Base-by-base conservation (phyloP, 768 basidiomycete genomes). In the Mrakia blollopis region DNA sequence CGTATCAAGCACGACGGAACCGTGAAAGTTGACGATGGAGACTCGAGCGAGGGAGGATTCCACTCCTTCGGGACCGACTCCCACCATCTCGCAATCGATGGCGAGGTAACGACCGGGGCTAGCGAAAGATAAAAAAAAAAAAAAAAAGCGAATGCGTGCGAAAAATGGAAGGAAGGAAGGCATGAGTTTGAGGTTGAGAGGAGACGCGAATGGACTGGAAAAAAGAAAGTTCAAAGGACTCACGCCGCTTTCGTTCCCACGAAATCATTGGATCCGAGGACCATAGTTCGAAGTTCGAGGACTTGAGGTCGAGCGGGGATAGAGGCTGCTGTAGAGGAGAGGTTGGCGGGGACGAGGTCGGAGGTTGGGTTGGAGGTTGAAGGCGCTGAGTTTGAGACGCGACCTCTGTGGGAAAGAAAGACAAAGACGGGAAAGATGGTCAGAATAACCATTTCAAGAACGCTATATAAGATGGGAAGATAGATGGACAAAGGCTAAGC, bases 41-140 rank as follows among this genome's bases (percentile, higher is more conserved):
- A 96, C 92, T 44, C 95, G 89, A 1, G 94, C 95, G 21, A 97
- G 87, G 0, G 91, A 90, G 0, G 92, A 93, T 82, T 96, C 93
- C 3, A 83, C 84, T 30, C 92, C 93, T 50, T 90, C 87, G n/a
- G 89, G 86, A 0, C 94, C 94, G n/a, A 96, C 88, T 7, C 94
- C 94, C 16, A 98, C 95, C 94, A 98, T 97, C 84, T 98, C 96
- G 80, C 96, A 98, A 83, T 99, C 96, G 39, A 99, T 85, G 0
- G 93, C 89, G 61, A 97, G 85, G 79, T 91, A 91, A 81, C 88
- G 90, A 68, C 91, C 91, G 6, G 89, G 88, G 67, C 90, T 89
- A 73, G 60, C 65, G 60, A 62, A 70, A 68, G 47, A 8, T 21
- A 44, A 61, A 11, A 39, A 75, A 72, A 52, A 35, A 37, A 76